phyloP scores from a whole-genome alignment of 2,329 filamentous ascomycete genomes.

The Fonsecaea pedrosoi region DNA sequence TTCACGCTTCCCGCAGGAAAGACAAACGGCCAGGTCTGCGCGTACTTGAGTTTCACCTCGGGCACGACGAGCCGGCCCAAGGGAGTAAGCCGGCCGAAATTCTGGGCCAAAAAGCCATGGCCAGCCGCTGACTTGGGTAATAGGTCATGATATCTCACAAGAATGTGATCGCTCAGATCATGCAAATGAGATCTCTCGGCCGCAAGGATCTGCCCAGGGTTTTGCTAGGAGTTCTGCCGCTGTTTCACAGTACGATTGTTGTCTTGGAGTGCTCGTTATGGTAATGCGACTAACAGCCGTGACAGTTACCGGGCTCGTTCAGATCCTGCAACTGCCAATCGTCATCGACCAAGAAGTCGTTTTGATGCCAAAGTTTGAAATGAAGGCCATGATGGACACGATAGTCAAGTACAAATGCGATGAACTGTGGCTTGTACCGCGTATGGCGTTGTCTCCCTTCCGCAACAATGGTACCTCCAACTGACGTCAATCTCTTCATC shows the following conservation, averaged over 20 bases:
- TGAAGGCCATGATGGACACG: conserved; percentile 27
- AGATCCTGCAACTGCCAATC: conserved; percentile 28
- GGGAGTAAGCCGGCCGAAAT: conserved; percentile 66
- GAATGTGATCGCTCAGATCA: conserved; percentile 31
- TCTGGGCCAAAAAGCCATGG: neutral
- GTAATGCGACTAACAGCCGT: conserved; percentile 1
- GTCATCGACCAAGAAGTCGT: conserved; percentile 27
- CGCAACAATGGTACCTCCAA: neutral
- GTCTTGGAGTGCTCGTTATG: neutral
- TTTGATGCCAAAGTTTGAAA: conserved; percentile 31
- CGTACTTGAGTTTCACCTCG: conserved; percentile 71
- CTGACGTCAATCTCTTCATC: conserved; percentile 8
- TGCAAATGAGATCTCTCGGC: conserved; percentile 23
- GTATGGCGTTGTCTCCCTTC: conserved; percentile 10
- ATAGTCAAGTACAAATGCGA: conserved; percentile 29
- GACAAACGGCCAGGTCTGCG: conserved; percentile 54
- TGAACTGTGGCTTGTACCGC: conserved; percentile 31
- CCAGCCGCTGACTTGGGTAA: conserved; percentile 43
- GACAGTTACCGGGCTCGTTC: conserved; percentile 27
- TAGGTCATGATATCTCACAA: conserved; percentile 32
- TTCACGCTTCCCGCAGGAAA: conserved; percentile 56
- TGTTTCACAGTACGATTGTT: conserved; percentile 24
- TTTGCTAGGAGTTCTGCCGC: conserved; percentile 23
- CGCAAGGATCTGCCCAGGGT: conserved; percentile 15
- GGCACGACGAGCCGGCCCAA: conserved; percentile 82